Evolutionary conservation across 352 stramenopile genomes (phyloP), one percentile per base, ranked within the genome.

Genomic region (Phytophthora lateralis): DNA sequence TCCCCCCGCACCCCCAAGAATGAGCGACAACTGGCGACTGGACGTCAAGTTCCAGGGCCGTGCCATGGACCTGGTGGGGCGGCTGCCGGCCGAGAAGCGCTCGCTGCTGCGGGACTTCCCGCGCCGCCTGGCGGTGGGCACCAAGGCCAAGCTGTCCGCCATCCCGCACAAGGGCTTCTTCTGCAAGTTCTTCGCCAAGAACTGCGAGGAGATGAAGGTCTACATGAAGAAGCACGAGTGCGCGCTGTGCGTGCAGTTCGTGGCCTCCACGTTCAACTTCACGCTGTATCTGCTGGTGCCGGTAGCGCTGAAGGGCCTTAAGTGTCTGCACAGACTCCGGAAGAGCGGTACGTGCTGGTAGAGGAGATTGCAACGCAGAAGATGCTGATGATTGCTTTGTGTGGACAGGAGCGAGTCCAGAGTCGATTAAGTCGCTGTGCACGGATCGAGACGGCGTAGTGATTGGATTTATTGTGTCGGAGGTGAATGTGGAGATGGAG

Each of bases 191-290:
- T 82, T 91, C 30, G 82, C 83, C 35, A 95, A 95, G 60, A 82
- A 93, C 64, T 76, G 78, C 53, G 81, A 91, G 44, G 85, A 95
- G 42, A 87, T 95, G 70, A 91, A 93, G 44, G 73, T 88, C 14
- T 95, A 95, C 77, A 93, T 95, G 84, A 88, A 89, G 61, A 88
- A 90, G 59, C 79, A 95, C 71, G 81, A 89, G 63, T 93, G 85
- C 55, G 79, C 86, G 37, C 72, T 93, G 17, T 95, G 86, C 53
- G 86, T 91, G 45, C 85, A 88, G 66, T 95, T 95, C 63, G 65
- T 81, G 34, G 84, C 84, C 27, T 81, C 79, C 29, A 93, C 83
- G 7, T 95, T 88, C 74, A 92, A 89, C 63, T 93, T 90, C 51
- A 95, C 86, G 73, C 73, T 95, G 29, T 93, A 90, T 66, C 62